Base-by-base conservation (phyloP, 1,284 basidiomycete genomes). In the Ustilago hordei region DNA sequence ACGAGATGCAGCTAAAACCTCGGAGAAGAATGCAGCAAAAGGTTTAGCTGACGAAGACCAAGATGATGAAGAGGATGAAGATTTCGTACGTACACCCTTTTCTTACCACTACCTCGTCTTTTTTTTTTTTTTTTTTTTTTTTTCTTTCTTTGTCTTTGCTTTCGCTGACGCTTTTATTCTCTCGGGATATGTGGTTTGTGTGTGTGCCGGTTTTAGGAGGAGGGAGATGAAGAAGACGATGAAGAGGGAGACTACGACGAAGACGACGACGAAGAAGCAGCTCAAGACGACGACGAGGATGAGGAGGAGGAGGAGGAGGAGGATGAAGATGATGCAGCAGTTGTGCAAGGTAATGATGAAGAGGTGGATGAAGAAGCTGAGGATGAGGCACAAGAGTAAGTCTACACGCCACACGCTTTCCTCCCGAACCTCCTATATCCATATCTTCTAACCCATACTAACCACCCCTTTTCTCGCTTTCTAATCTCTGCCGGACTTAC, bases 1-100 rank as follows among this genome's bases (percentile, higher is more conserved):
- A 64, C 64, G 62, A 11, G 65, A 65, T 17, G 68, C 73, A 48
- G 73, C 68, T 43, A 55, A 71, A 52, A 15, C 17, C 5, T 39
- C 69, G 19, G 68, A 76, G 56, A 35, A 76, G 45, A 62, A 71
- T 23, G 55, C 69, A 4, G 55, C 68, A 31, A 31, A 64, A n/a
- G 62, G 65, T 2, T 50, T 67, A 19, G 60, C 60, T 19, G 68
- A 69, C 12, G 66, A 72, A 13, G 65, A 74, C 41, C 63, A 76
- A 11, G 74, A 76, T 23, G 74, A 71, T 36, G 74, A 76, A 19
- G 68, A 70, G 4, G 73, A 75, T 28, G 64, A 75, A 54, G 73
- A 76, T 38, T 76, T 76, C 36, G 73, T 76, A 62, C 8, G 61
- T 60, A 11, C 17, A 5, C 32, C 41, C 41, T n/a, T 43, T 1